Base-by-base conservation (phyloP, 2,329 filamentous ascomycete species). In the Alternaria triticimaculans region DNA sequence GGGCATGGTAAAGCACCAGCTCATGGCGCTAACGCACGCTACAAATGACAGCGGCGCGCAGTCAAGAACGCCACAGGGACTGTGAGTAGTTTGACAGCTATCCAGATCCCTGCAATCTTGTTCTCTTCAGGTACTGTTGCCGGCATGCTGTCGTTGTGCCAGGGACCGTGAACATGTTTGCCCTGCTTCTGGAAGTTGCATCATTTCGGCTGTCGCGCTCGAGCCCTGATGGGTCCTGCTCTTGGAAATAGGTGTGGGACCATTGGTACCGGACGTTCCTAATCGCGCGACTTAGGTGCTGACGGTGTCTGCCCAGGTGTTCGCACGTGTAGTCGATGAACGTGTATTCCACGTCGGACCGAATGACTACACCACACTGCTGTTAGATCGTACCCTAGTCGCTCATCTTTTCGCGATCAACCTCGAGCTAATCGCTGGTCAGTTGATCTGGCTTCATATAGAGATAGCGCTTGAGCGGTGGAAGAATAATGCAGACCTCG, bases 381-480 rank as follows among this genome's bases (percentile, higher is more conserved):
- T 11, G 20, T 53, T 25, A 25, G 28, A 18, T 12, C 28, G 7
- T 12, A 53, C 9, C 18, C 7, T 53, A 37, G 20, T 30, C 33
- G 26, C 20, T 45, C 7, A 9, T 43, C 33, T 12, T 10, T 53
- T 45, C 23, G 43, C 15, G 9, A n/a, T 15, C n/a, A 25, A 12
- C 30, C 26, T 26, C 12, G 26, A 11, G 20, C 30, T 28, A 11
- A 23, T 10, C 14, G 8, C 15, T 14, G 46, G 54, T 58, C 94
- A 97, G 80, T 97, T 94, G 1, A 94, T 97, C 54, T 95, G 97
- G 80, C 95, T 96, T 60, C 98, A 98, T 83, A 98, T 98, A 94
- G 97, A 98, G 83, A 97, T 98, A 79, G 94, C 95, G 11, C 87
- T 99, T 37, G 95, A 98, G 82, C 96, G 97, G 83, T 96, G 93